Conservation (phyloP, 2,329 filamentous ascomycete genomes). For the Ceratocystis papillata region DNA sequence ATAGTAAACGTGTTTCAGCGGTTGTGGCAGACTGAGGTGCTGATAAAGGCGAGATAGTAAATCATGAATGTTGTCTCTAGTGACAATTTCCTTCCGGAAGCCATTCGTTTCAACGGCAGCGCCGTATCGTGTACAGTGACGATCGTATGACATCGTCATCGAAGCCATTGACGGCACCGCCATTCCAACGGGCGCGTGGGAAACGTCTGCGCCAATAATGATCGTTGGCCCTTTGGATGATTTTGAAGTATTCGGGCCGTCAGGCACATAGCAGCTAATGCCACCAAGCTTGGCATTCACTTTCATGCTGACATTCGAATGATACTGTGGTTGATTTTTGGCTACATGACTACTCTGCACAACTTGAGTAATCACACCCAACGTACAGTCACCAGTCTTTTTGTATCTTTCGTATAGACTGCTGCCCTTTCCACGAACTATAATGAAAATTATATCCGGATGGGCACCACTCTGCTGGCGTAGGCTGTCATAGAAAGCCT, state of each 20-base stretch:
- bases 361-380: slow-evolving; percentile 73
- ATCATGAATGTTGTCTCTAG: slow-evolving; percentile 50
- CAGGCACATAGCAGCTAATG: slow-evolving; percentile 43
- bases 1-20: slow-evolving; percentile 53
- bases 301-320: slow-evolving; percentile 92
- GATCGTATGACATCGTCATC: slow-evolving; percentile 71
- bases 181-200: slow-evolving; percentile 63
- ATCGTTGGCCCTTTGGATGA: slow-evolving; percentile 43
- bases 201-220: slow-evolving; percentile 85
- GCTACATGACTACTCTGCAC: slow-evolving; percentile 66
- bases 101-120: slow-evolving; percentile 77
- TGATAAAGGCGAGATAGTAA: slow-evolving; percentile 55
- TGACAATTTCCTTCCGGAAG: slow-evolving; percentile 68
- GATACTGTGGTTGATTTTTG: slow-evolving; percentile 63
- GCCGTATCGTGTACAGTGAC: slow-evolving; percentile 60
- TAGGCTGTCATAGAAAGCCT: not conserved
- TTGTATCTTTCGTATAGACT: slow-evolving; percentile 75
- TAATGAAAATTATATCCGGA: slow-evolving; percentile 18
- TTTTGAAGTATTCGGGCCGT: slow-evolving; percentile 31
- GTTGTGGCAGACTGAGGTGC: slow-evolving; percentile 33
- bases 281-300: slow-evolving; percentile 93
- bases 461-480: not conserved
- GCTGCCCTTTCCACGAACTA: slow-evolving; percentile 41
- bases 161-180: slow-evolving; percentile 67
- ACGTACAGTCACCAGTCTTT: slow-evolving; percentile 76